phyloP scores from a whole-genome alignment of 2,329 filamentous ascomycete species.

The Alternaria sp. region DNA sequence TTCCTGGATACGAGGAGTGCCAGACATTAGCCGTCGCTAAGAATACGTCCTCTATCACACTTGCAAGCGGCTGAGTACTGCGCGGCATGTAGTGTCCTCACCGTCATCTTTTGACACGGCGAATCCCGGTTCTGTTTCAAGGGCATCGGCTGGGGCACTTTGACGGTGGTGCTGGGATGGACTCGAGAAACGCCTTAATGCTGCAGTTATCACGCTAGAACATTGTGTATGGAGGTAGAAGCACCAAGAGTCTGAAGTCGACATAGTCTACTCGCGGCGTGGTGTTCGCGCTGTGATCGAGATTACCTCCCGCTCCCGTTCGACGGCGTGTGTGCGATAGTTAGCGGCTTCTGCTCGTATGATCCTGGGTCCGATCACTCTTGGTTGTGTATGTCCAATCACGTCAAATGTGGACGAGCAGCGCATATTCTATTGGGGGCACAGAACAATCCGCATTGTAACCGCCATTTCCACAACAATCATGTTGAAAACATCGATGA shows the following conservation, averaged over 20 bases:
- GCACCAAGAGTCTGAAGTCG: not conserved
- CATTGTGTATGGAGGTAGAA: not conserved
- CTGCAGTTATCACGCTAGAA: slow-evolving; percentile 4
- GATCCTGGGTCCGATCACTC: slow-evolving; percentile 41
- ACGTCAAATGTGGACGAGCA: not conserved
- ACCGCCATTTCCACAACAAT: not conserved
- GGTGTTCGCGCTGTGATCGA: slow-evolving; percentile 29
- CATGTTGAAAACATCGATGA: slow-evolving; percentile 8
- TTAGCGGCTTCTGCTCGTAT: slow-evolving; percentile 33
- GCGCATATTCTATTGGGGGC: not conserved
- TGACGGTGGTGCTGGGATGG: slow-evolving; percentile 1
- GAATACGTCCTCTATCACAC: slow-evolving; percentile 4
- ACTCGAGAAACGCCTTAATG: not conserved
- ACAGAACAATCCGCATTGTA: not conserved
- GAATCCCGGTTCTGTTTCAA: not conserved
- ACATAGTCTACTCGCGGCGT: slow-evolving; percentile 15
- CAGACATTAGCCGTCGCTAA: slow-evolving; percentile 25
- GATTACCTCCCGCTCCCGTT: slow-evolving; percentile 40
- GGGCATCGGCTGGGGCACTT: not conserved
- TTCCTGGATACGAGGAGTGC: slow-evolving; percentile 29
- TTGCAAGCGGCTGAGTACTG: not conserved
- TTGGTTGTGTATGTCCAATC: slow-evolving; percentile 12
- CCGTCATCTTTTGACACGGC: not conserved
- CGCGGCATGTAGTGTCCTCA: not conserved
- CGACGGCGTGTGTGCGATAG: slow-evolving; percentile 32